These are phyloP conservation scores for Tanacetum coccineum DNA, from an alignment of 129 eudicot genomes.

Conservation along the genomic window DNA sequence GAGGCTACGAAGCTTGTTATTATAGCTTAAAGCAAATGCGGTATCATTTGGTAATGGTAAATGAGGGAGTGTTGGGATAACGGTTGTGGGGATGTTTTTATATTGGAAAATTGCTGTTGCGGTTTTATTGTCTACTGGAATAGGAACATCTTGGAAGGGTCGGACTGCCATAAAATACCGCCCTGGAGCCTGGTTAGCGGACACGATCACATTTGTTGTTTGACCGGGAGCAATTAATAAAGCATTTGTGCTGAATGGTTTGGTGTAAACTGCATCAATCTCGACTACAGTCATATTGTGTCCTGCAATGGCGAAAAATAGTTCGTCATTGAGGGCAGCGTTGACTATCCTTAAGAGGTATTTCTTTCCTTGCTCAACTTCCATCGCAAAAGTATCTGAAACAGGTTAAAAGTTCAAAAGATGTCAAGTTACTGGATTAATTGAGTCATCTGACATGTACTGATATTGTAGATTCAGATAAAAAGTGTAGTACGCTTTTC, in stretches of 20 bases:
- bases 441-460: background rate
- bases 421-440: background rate
- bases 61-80: conserved; percentile 45
- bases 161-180: conserved; percentile 61
- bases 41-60: conserved; percentile 46
- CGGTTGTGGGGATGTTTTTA: conserved; percentile 39
- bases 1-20: conserved; percentile 42
- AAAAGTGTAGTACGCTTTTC: conserved; percentile 38
- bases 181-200: conserved; percentile 41
- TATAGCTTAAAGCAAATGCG: conserved; percentile 36
- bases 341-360: conserved; percentile 52
- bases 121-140: conserved; percentile 50
- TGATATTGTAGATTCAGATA: background rate
- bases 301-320: conserved; percentile 45
- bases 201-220: conserved; percentile 55
- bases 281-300: conserved; percentile 60
- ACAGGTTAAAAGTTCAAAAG: background rate
- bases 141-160: conserved; percentile 45
- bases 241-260: conserved; percentile 45
- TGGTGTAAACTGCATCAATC: conserved; percentile 55
- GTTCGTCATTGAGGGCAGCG: conserved; percentile 60
- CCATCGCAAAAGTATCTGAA: conserved; percentile 59
- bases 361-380: conserved; percentile 55
- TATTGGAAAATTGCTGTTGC: conserved; percentile 58
- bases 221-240: conserved; percentile 61